Evolutionary conservation across 768 basidiomycete genomes (phyloP).

Genomic region (Nevesoporus exiguus): DNA sequence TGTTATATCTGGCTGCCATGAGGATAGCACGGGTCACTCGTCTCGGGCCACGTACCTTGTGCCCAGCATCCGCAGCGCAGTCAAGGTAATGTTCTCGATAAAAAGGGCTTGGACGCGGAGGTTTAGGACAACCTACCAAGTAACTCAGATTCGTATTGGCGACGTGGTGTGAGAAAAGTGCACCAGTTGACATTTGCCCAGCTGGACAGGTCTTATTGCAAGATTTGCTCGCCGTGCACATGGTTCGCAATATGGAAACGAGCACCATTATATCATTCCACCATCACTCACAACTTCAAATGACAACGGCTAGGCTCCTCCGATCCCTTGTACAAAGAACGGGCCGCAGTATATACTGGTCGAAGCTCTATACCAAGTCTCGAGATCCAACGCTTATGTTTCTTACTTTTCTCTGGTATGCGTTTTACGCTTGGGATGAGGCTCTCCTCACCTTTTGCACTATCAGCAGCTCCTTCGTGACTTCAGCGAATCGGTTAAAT

Average conservation of each 20-base stretch:
- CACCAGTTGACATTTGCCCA: background rate
- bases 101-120: conserved; percentile 35
- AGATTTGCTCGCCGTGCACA: conserved; percentile 39
- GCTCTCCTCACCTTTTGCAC: conserved; percentile 52
- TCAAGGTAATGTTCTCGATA: conserved; percentile 33
- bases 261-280: conserved; percentile 38
- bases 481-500: conserved; percentile 49
- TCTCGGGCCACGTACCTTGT: conserved; percentile 27
- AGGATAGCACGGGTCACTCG: background rate
- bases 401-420: conserved; percentile 51
- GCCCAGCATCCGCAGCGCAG: conserved; percentile 37
- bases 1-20: conserved; percentile 30
- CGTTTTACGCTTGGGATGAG: conserved; percentile 62
- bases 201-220: conserved; percentile 27
- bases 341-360: conserved; percentile 37
- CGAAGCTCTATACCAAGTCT: conserved; percentile 29
- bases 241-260: conserved; percentile 28
- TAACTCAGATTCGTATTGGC: background rate
- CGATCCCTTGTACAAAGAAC: conserved; percentile 32
- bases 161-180: too few species aligned
- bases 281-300: conserved; percentile 22
- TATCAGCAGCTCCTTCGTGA: conserved; percentile 54
- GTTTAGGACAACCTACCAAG: conserved; percentile 17
- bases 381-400: conserved; percentile 34
- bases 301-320: conserved; percentile 28